A percentile compares a stretch with the other conserved stretches of the same genome.
Conservation (phyloP, 495 filamentous ascomycete genomes). For the Apodospora peruviana region DNA sequence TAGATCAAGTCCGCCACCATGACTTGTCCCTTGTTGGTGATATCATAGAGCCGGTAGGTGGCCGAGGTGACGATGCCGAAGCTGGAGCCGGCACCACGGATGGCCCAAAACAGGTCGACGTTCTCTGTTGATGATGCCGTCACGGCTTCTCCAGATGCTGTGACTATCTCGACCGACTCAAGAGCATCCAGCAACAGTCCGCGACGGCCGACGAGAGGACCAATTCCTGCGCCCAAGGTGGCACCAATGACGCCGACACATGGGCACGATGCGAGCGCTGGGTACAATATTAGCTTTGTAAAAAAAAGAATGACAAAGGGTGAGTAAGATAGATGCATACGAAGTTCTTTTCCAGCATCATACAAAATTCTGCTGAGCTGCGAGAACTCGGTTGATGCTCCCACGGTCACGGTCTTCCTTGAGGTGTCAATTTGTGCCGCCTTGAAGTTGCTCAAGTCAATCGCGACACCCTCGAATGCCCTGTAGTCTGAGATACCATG, state of each 20-base stretch:
- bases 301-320: no score
- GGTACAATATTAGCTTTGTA: no score
- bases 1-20: no score
- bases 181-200: no score
- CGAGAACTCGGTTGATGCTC: not conserved
- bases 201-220: no score
- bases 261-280: no score
- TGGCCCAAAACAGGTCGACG: constrained; percentile 41
- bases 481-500: not conserved
- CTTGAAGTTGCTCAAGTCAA: constrained; percentile 26
- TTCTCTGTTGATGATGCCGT: constrained; percentile 39
- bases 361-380: not conserved
- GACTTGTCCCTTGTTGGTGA: no score
- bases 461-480: constrained; percentile 14
- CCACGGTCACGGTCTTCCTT: not conserved
- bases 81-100: constrained; percentile 38
- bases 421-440: constrained; percentile 17
- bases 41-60: no score
- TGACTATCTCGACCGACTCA: no score
- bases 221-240: no score
- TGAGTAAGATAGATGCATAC: constrained; percentile 3
- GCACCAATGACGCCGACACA: no score
- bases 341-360: constrained; percentile 4
- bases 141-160: no score
- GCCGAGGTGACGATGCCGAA: constrained; percentile 39